Conservation (phyloP, 2,329 filamentous ascomycete genomes). For the Verruconis gallopava region DNA sequence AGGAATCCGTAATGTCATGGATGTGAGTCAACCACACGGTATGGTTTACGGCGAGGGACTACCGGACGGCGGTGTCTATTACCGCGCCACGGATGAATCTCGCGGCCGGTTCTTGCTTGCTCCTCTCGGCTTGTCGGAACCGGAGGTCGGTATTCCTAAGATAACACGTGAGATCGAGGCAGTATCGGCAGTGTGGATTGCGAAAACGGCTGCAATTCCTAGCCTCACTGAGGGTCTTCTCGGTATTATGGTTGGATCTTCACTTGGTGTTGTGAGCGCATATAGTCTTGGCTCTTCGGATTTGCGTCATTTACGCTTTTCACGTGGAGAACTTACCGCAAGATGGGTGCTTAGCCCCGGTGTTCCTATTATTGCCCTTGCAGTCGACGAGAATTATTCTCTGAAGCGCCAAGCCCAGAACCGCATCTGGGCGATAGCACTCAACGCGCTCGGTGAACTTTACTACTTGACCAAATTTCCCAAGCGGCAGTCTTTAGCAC, state of each 20-base stretch:
- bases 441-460: slow-evolving; percentile 87
- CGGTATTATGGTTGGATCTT: slow-evolving; percentile 73
- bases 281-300: slow-evolving; percentile 59
- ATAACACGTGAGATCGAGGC: slow-evolving; percentile 58
- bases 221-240: slow-evolving; percentile 62
- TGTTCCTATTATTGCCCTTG: slow-evolving; percentile 75
- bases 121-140: slow-evolving; percentile 47
- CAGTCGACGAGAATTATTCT: slow-evolving; percentile 72
- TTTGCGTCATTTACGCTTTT: slow-evolving; percentile 48
- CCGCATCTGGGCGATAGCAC: slow-evolving; percentile 78
- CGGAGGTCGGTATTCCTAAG: slow-evolving; percentile 61
- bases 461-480: slow-evolving; percentile 71
- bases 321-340: slow-evolving; percentile 67
- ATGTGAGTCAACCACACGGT: slow-evolving; percentile 75
- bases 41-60: slow-evolving; percentile 77
- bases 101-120: slow-evolving; percentile 61
- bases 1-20: slow-evolving; percentile 74
- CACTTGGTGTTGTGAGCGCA: slow-evolving; percentile 66
- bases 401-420: slow-evolving; percentile 53
- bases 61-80: slow-evolving; percentile 70
- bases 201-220: slow-evolving; percentile 63
- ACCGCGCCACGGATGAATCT: slow-evolving; percentile 59
- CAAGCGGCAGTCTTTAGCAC: slow-evolving; percentile 26
- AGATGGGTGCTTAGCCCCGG: slow-evolving; percentile 87
- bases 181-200: slow-evolving; percentile 75